phyloP scores from a whole-genome alignment of 257 asterid genomes.

The Ehretia macrophylla region DNA sequence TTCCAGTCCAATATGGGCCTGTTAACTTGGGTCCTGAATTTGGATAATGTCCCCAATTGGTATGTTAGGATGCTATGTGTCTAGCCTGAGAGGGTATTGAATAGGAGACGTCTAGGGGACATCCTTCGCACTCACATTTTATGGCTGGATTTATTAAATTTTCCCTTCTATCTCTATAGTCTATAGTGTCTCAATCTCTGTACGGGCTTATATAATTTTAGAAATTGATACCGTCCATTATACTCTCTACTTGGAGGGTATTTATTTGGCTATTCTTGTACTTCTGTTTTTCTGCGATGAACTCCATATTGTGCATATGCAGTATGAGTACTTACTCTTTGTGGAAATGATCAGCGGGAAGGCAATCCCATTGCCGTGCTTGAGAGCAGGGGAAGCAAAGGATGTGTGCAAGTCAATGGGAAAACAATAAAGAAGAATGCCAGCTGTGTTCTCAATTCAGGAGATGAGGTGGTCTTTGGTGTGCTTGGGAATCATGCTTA shows the following conservation, averaged over 20 bases:
- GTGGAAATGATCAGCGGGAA: constrained; percentile 51
- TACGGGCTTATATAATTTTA: too few species aligned
- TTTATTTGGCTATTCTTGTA: constrained; percentile 4
- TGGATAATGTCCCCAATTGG: too few species aligned
- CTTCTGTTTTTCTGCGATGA: constrained; percentile 15
- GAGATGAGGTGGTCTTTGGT: constrained; percentile 84
- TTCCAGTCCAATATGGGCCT: too few species aligned
- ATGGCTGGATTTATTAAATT: background rate
- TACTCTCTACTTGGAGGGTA: background rate
- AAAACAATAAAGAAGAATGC: constrained; percentile 58
- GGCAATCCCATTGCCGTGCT: constrained; percentile 65
- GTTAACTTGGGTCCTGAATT: too few species aligned
- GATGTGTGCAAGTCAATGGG: constrained; percentile 76
- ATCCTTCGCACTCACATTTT: background rate
- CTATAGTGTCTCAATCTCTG: too few species aligned
- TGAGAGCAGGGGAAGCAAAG: constrained; percentile 74
- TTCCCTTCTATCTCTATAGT: background rate
- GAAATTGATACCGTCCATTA: too few species aligned
- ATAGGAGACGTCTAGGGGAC: too few species aligned
- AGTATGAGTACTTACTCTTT: constrained; percentile 21
- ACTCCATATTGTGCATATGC: constrained; percentile 19
- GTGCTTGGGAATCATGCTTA: constrained; percentile 67
- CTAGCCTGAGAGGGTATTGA: too few species aligned
- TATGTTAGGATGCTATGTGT: too few species aligned
- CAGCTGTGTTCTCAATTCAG: constrained; percentile 59